Percentiles rank a stretch among this genome's conserved stretches.
These are phyloP conservation scores for Bryopsis sp. DNA, from an alignment of 139 green algal genomes.

Conservation along the genomic window DNA sequence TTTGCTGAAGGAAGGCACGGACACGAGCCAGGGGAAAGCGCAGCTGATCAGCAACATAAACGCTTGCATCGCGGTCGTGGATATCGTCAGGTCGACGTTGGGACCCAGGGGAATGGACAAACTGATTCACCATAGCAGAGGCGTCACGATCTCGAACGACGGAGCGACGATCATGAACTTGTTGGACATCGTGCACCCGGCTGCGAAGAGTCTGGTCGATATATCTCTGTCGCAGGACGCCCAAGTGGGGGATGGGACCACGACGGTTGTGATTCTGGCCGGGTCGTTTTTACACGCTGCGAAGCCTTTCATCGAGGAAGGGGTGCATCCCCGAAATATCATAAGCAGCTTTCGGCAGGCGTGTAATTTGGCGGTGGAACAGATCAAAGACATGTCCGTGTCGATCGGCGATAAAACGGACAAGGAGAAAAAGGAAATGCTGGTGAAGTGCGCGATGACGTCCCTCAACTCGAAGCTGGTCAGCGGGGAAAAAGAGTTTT, in stretches of 20 bases:
- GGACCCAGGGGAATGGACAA: conserved; percentile 98
- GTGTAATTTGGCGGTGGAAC: conserved; percentile 58
- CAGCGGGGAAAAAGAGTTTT: conserved; percentile 94
- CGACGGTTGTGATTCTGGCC: conserved; percentile 93
- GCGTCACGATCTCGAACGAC: conserved; percentile 95
- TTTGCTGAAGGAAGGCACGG: conserved; percentile 95
- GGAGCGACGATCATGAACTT: conserved; percentile 99
- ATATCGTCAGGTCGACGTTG: conserved; percentile 89
- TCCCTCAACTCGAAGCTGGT: conserved; percentile 95
- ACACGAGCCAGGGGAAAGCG: conserved; percentile 90
- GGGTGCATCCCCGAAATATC: conserved; percentile 86
- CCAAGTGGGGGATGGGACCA: conserved; percentile 96
- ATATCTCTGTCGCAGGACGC: conserved; percentile 92
- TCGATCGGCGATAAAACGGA: conserved; percentile 63
- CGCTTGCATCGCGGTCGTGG: conserved; percentile 90
- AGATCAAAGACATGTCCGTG: conserved; percentile 68
- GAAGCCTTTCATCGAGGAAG: conserved; percentile 95
- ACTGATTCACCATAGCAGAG: conserved; percentile 80
- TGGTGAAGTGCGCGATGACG: conserved; percentile 90
- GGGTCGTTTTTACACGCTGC: conserved; percentile 89
- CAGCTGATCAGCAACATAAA: conserved; percentile 99
- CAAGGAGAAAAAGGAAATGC: conserved; percentile 64
- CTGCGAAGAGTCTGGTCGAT: conserved; percentile 92
- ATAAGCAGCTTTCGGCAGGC: conserved; percentile 81
- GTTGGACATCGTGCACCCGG: conserved; percentile 96